phyloP scores from a whole-genome alignment of 257 asterid genomes.

The Solanum virginianum region DNA sequence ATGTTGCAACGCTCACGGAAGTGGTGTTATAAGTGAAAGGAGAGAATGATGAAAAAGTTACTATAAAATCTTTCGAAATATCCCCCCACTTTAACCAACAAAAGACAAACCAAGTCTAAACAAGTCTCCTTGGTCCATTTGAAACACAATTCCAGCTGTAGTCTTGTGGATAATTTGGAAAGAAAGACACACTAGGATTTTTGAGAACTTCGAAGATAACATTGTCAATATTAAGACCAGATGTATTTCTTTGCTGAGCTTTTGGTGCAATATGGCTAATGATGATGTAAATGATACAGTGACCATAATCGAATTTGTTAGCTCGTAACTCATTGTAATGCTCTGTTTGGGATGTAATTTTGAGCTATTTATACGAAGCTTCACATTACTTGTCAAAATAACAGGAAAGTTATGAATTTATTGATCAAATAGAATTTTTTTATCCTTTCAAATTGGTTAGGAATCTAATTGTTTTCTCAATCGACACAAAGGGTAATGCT shows the following conservation, averaged over 20 bases:
- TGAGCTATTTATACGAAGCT: background rate
- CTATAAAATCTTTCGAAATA: background rate
- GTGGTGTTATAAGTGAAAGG: background rate
- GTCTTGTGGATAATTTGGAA: background rate
- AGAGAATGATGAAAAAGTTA: background rate
- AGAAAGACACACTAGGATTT: background rate
- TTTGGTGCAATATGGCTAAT: background rate
- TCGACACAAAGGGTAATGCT: background rate
- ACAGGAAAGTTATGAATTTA: background rate
- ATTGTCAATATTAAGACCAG: background rate
- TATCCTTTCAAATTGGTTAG: background rate
- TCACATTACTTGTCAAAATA: background rate
- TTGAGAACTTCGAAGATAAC: background rate
- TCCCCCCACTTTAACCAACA: background rate
- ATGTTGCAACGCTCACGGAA: background rate
- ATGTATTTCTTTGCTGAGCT: background rate
- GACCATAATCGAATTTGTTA: background rate
- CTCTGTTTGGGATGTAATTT: background rate
- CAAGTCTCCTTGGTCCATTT: background rate
- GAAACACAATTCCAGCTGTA: background rate
- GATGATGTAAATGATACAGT: background rate
- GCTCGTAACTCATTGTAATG: background rate
- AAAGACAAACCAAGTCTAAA: background rate
- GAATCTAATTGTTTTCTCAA: background rate
- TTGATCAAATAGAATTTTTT: background rate